Base-by-base conservation (phyloP, 2,329 filamentous ascomycete species). In the Colletotrichum sp. region DNA sequence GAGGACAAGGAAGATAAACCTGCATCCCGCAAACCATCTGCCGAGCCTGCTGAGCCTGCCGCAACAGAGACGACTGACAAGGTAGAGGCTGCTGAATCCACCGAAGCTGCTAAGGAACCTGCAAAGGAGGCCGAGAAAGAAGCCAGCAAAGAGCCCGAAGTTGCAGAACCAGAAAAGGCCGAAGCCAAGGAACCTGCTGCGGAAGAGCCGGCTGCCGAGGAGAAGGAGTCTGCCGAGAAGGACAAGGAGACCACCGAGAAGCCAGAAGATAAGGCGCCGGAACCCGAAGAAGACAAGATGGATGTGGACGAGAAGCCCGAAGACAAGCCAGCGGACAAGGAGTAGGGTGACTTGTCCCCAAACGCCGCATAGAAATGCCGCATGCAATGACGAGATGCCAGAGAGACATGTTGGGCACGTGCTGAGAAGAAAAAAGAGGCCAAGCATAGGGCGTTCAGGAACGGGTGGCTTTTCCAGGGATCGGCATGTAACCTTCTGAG, bases 1-100 rank as follows among this genome's bases (percentile, higher is more conserved):
- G 64, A 76, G 39, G 64, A 79, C 8, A 77, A 78, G 16, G 77
- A 77, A 44, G 79, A 81, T 55, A 79, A 81, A 75, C 69, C 80
- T 6, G 57, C 27, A 28, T 78, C 44, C 13, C 68, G 36, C 48
- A 74, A 71, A 55, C 65, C 65, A 13, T 68, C 68, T 32, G 57
- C 59, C 25, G 61, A 71, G 32, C 68, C 74, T 7, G 72, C 73
- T 22, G 79, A 83, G 55, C 70, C 73, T n/a, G 79, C 78, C 63
- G 72, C 79, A 27, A 74, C 28, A 67, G 11, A 78, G 27, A 8
- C 75, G n/a, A 28, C 68, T 2, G 71, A 77, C 8, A 75, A 63
- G 22, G 12, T 75, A 11, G 59, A 72, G 15, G 25, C 71, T 8
- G 65, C 70, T 8, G 77, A 74, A 5, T 22, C 25, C 11, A 15